Evolutionary conservation across 768 basidiomycete species (phyloP).

Genomic region (Strobilomyces echinocephalus): DNA sequence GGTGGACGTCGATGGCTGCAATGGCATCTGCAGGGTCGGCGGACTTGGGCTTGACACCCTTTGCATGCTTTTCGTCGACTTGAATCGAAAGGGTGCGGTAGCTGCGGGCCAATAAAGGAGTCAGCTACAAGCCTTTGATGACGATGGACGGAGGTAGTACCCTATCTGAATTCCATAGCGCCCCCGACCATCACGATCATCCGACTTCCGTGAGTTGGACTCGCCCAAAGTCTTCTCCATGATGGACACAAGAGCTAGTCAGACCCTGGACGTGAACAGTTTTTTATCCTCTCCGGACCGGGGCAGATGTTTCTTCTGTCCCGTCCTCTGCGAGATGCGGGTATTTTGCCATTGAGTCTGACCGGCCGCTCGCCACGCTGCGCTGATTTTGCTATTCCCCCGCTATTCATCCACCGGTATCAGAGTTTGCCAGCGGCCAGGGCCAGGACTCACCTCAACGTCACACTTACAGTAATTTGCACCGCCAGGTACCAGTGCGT

Average conservation of each 20-base stretch:
- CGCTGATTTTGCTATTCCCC: slow-evolving; percentile 27
- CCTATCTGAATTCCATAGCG: slow-evolving; percentile 31
- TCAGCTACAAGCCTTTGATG: background rate
- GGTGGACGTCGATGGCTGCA: slow-evolving; percentile 47
- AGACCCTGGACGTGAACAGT: background rate
- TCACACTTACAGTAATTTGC: background rate
- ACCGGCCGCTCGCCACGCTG: slow-evolving; percentile 1
- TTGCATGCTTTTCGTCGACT: slow-evolving; percentile 30
- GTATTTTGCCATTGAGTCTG: slow-evolving; percentile 25
- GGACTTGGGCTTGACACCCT: slow-evolving; percentile 14
- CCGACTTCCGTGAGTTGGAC: slow-evolving; percentile 11
- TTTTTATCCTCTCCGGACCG: slow-evolving; percentile 9
- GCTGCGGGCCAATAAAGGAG: slow-evolving; percentile 10
- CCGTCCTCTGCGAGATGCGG: slow-evolving; percentile 1
- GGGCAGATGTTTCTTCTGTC: background rate
- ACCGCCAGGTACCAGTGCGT: background rate
- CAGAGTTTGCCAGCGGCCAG: background rate
- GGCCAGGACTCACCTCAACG: background rate
- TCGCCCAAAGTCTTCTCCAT: slow-evolving; percentile 20
- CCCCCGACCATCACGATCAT: slow-evolving; percentile 15
- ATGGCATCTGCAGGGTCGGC: slow-evolving; percentile 37
- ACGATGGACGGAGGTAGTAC: slow-evolving; percentile 2
- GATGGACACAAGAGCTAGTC: background rate
- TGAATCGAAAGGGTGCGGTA: slow-evolving; percentile 46
- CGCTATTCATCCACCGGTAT: background rate